Evolutionary conservation across 225 moss, liverwort and hornwort species (phyloP).

Genomic region (Polytrichum formosum): DNA sequence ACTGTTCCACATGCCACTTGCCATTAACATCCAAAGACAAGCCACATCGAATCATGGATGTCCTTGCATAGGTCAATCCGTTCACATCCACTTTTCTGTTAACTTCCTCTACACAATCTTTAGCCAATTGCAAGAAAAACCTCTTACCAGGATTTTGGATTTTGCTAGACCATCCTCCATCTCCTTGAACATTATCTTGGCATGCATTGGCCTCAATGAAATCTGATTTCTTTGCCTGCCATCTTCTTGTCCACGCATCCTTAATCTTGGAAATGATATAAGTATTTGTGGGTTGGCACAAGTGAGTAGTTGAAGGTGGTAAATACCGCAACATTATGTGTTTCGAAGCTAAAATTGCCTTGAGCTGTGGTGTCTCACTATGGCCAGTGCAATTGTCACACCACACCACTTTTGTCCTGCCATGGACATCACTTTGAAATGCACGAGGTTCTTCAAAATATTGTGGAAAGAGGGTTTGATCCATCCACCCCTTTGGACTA

Average conservation of each 20-base stretch:
- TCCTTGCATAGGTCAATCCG: background rate
- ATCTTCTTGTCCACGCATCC: slow-evolving; percentile 1
- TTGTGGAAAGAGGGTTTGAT: background rate
- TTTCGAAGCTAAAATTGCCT: background rate
- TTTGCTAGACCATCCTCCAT: background rate
- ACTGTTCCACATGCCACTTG: background rate
- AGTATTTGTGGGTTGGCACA: slow-evolving; percentile 4
- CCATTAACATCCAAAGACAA: background rate
- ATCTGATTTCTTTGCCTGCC: background rate
- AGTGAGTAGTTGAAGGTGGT: background rate
- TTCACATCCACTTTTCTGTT: background rate
- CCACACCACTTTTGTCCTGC: background rate
- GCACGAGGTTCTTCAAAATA: background rate
- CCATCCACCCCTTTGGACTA: background rate
- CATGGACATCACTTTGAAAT: background rate
- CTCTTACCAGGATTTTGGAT: background rate
- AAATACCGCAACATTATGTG: background rate
- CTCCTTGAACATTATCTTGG: background rate
- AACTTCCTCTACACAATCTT: background rate
- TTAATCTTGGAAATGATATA: slow-evolving; percentile 1
- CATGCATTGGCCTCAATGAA: background rate
- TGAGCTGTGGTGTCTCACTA: background rate
- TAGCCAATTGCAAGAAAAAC: background rate
- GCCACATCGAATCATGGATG: background rate
- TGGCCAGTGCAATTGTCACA: slow-evolving; percentile 4